Conservation (phyloP, 1,284 basidiomycete genomes). For the Phylloporus sp. region DNA sequence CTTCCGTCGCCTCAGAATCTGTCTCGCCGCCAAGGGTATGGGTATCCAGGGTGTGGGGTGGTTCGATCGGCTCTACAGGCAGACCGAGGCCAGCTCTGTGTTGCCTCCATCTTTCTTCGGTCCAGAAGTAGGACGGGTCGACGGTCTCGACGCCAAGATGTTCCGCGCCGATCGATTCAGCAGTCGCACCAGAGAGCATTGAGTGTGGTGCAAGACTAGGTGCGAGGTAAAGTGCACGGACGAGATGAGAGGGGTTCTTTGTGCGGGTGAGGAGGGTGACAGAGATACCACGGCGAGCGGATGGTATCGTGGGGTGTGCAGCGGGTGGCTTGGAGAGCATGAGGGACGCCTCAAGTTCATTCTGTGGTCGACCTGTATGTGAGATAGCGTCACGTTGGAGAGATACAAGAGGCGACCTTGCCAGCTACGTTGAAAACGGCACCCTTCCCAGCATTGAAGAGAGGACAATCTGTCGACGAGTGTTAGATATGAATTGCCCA, state of each 20-base stretch:
- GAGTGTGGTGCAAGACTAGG: slow-evolving; percentile 65
- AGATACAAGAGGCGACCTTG: slow-evolving; percentile 61
- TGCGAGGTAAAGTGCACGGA: slow-evolving; percentile 68
- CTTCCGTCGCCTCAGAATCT: slow-evolving; percentile 17
- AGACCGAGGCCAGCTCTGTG: slow-evolving; percentile 73
- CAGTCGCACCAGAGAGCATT: slow-evolving; percentile 68
- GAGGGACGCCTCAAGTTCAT: slow-evolving; percentile 79
- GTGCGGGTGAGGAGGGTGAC: slow-evolving; percentile 67
- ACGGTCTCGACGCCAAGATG: slow-evolving; percentile 60
- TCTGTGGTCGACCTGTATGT: slow-evolving; percentile 43
- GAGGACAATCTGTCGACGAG: slow-evolving; percentile 58
- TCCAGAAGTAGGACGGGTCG: slow-evolving; percentile 78
- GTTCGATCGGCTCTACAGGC: slow-evolving; percentile 62
- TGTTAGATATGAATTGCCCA: neutral
- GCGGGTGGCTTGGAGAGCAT: slow-evolving; percentile 78
- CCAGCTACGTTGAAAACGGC: slow-evolving; percentile 81
- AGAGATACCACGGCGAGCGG: slow-evolving; percentile 63
- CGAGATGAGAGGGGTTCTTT: slow-evolving; percentile 77
- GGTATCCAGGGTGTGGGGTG: slow-evolving; percentile 20
- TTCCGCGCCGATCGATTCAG: slow-evolving; percentile 59
- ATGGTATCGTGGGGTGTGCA: slow-evolving; percentile 60
- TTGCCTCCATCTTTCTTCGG: slow-evolving; percentile 72
- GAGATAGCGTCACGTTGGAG: too few species aligned
- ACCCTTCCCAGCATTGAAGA: slow-evolving; percentile 81
- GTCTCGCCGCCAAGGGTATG: neutral